These are phyloP conservation scores for Macrophomina phaseolina DNA, from an alignment of 2,329 filamentous ascomycete species.

Conservation along the genomic window DNA sequence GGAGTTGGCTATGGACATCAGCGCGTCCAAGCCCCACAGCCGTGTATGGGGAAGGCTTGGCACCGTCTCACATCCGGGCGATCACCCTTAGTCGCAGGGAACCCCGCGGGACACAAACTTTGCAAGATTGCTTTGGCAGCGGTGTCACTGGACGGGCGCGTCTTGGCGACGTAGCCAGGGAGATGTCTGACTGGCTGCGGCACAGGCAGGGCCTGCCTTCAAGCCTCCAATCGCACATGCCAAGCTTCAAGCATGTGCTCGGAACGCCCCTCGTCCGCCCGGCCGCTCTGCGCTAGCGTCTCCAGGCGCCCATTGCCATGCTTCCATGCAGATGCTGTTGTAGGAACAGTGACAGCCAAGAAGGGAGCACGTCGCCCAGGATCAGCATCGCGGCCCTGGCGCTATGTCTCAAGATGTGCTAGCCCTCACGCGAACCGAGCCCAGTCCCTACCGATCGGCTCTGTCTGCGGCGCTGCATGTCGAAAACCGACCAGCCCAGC, in stretches of 20 bases:
- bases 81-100: constrained; percentile 8
- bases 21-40: constrained; percentile 9
- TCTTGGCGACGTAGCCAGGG: not conserved
- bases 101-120: constrained; percentile 1
- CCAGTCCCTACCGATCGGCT: constrained; percentile 17
- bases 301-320: constrained; percentile 16
- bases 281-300: constrained; percentile 17
- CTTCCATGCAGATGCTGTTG: constrained; percentile 25
- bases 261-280: constrained; percentile 11
- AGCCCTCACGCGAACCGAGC: constrained; percentile 11
- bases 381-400: constrained; percentile 6
- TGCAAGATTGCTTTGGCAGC: not conserved
- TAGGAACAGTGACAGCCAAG: constrained; percentile 22
- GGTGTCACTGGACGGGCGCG: not conserved
- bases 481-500: constrained; percentile 11
- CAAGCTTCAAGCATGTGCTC: not conserved
- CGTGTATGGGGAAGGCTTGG: constrained; percentile 7
- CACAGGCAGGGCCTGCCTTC: not conserved
- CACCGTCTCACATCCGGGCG: constrained; percentile 19
- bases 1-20: not conserved
- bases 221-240: constrained; percentile 4
- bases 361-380: not conserved
- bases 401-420: constrained; percentile 16
- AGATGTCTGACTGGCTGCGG: not conserved
- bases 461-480: constrained; percentile 19